Base-by-base conservation (phyloP, 2,329 filamentous ascomycete species). In the Cladophialophora carrionii region DNA sequence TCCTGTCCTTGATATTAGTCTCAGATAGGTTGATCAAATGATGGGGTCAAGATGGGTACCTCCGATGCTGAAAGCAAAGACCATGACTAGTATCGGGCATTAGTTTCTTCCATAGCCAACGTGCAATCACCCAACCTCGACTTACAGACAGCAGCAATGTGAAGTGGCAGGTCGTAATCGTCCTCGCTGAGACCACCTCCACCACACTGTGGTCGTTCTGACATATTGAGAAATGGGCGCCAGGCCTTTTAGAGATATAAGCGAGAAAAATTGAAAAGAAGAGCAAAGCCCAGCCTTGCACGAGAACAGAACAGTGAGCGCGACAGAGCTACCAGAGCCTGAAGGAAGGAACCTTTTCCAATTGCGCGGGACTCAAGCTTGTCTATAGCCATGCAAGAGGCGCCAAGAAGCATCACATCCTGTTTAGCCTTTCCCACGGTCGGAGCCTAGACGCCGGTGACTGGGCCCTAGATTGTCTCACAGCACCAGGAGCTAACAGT, bases 21-120 rank as follows among this genome's bases (percentile, higher is more conserved):
- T 51, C 9, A 6, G 48, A 8, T 4, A 26, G 6, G 76, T 77
- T 72, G 48, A 20, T 12, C 9, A 51, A 29, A 3, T 12, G 1
- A 24, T 29, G 20, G 48, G 48, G 48, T 3, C 26, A 29, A 29
- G 6, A 12, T 51, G 48, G 48, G 20, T 26, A 51, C 48, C 48
- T 22, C 20, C 48, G 48, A 51, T 22, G 26, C 48, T 51, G 48
- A 51, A 51, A 51, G 48, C 48, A 26, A 51, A 51, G 26, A 51
- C 48, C 48, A 51, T 51, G 20, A 51, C 48, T 51, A 2, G 12
- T 51, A 10, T 4, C 48, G 26, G 48, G 7, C 9, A 9, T 51
- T 4, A 51, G 48, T 51, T n/a, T 29, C 26, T 2, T 51, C 7
- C 20, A 20, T 26, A 12, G 17, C 20, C 48, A 51, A 51, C 20